A percentile compares a stretch with the other conserved stretches of the same genome.
Conservation (phyloP, 805 yeast species). For the Wickerhamomyces pijperi region DNA sequence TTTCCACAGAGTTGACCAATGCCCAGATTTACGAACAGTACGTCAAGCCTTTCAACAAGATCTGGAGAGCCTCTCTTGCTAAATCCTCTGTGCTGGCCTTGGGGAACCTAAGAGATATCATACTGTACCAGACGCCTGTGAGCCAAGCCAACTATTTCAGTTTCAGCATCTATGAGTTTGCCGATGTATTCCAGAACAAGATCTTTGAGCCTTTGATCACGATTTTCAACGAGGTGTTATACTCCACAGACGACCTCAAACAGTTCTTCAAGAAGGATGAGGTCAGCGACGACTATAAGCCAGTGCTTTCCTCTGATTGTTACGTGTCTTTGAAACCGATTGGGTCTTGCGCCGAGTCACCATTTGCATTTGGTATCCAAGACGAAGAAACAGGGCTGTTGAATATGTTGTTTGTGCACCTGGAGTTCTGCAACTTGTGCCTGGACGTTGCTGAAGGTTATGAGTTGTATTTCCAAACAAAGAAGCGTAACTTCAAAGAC, state of each 20-base stretch:
- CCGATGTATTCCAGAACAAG: constrained; percentile 7
- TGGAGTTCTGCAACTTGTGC: constrained; percentile 13
- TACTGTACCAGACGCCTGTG: constrained; percentile 8
- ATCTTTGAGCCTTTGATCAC: constrained; percentile 4
- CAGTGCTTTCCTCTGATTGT: constrained; percentile 4
- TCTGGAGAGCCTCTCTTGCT: constrained; percentile 1
- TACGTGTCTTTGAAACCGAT: constrained; percentile 13
- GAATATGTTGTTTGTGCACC: constrained; percentile 14
- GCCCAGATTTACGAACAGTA: constrained; percentile 7
- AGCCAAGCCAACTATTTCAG: constrained; percentile 7
- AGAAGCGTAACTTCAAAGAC: constrained; percentile 6
- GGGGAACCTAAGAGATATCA: constrained; percentile 6
- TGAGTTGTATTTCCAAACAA: constrained; percentile 14
- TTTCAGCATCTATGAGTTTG: constrained; percentile 7
- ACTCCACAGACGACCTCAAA: constrained; percentile 4
- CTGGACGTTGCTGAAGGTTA: constrained; percentile 18
- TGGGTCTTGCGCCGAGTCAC: constrained; percentile 14
- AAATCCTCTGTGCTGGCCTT: neutral
- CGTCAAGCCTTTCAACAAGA: constrained; percentile 7
- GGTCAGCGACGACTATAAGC: constrained; percentile 8
- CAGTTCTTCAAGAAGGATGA: constrained; percentile 8
- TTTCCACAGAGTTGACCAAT: constrained; percentile 9
- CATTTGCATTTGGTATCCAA: constrained; percentile 14
- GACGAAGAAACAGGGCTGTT: constrained; percentile 11
- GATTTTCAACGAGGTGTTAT: constrained; percentile 5